Base-by-base conservation (phyloP, 2,329 filamentous ascomycete genomes). In the Hymenoscyphus linearis region DNA sequence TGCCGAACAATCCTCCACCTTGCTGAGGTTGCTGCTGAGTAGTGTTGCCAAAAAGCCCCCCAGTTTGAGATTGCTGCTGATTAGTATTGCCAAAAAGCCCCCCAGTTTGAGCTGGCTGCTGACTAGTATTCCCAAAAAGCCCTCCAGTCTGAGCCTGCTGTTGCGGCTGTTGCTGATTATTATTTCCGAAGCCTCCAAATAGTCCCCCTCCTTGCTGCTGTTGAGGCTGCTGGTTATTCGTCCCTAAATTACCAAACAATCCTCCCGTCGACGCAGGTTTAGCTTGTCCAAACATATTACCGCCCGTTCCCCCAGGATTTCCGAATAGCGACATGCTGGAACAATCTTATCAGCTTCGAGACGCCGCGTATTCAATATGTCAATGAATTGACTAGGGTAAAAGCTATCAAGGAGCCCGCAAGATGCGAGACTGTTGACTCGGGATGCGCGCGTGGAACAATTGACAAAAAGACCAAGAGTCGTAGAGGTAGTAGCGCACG, bases 181-280 rank as follows among this genome's bases (percentile, higher is more conserved):
- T 59, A 27, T 58, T 44, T 27, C 57, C 75, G 59, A 73, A 69
- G 40, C 65, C 72, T 44, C 77, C 77, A 62, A 82, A 81, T 5
- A 80, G 52, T 52, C 74, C 73, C 37, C 72, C 71, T 25, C 60
- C 55, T 55, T 55, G 54, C n/a, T 59, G 47, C 60, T 61, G 57
- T 13, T 59, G 57, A 31, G 59, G 52, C 55, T 64, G 64, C 62
- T 70, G 68, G 14, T 58, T 62, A 59, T 62, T 65, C 40, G 58
- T 60, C 16, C 52, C 58, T 53, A 55, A 44, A 59, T 25, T 57
- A 22, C 65, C 66, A 59, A 68, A 68, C 18, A 65, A 62, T 31
- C 59, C 57, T 27, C 64, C 62, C 22, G 60, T 50, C 18, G 58
- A 59, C 27, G 58, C 60, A n/a, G 58, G 58, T 36, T 70, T 68